A percentile compares a stretch with the other conserved stretches of the same genome.
These are phyloP conservation scores for Hypoxylon lienhwacheense DNA, from an alignment of 495 filamentous ascomycete species.

Conservation along the genomic window DNA sequence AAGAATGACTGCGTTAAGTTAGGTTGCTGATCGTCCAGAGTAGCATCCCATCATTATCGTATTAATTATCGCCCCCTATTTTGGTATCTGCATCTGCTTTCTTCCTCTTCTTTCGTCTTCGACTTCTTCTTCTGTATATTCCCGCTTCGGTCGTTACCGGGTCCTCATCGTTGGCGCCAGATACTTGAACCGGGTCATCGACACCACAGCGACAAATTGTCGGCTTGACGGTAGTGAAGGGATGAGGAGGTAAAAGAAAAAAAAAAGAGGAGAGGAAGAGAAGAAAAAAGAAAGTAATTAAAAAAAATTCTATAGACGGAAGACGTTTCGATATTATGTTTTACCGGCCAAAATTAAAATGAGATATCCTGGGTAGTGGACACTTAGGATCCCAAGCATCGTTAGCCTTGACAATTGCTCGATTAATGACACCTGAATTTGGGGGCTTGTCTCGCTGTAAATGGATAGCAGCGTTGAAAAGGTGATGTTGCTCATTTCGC, in stretches of 20 bases:
- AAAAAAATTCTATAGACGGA: conserved; percentile 18
- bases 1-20: conserved; percentile 29
- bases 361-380: conserved; percentile 30
- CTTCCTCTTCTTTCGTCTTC: conserved; percentile 15
- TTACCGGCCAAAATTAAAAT: conserved; percentile 35
- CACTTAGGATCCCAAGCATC: conserved; percentile 31
- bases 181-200: conserved; percentile 38
- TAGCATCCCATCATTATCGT: conserved; percentile 38
- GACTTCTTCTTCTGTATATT: no score
- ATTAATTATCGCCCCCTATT: conserved; percentile 32
- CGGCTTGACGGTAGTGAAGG: conserved; percentile 21
- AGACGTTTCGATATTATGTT: conserved; percentile 35
- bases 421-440: conserved; percentile 20
- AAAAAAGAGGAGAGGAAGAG: conserved; percentile 10
- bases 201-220: conserved; percentile 34
- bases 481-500: conserved; percentile 35
- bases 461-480: conserved; percentile 21
- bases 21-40: conserved; percentile 28
- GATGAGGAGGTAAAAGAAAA: conserved; percentile 27
- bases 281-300: conserved; percentile 23
- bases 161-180: conserved; percentile 40
- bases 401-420: conserved; percentile 29
- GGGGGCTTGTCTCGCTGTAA: conserved; percentile 33
- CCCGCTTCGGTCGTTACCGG: conserved; percentile 34
- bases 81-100: conserved; percentile 1